Evolutionary conservation across 768 basidiomycete species (phyloP), one percentile per base, ranked within the genome.

Genomic region (Leccinum arenicola): DNA sequence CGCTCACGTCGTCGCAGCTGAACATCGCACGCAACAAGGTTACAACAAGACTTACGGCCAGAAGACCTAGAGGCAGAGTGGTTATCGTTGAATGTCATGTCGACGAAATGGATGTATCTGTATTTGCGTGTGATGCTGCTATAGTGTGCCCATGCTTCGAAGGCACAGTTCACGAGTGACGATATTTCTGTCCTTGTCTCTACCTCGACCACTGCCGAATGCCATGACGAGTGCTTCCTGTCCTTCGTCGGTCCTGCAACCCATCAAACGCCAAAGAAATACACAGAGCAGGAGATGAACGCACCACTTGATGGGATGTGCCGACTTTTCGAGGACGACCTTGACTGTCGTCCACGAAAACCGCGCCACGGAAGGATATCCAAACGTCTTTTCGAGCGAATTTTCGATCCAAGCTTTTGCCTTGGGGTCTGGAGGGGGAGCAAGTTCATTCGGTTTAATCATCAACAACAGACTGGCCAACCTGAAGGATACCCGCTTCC

Each of bases 341-440:
- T 94, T 95, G 61, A 95, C 86, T 0, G 97, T 97, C 3, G 91
- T 86, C 97, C 97, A 99, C 2, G 91, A 94, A 75, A 98, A 98
- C 17, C 97, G 85, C 3, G 86, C 95, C 40, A 98, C 74, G 17
- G 85, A 88, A 0, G 96, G 96, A 67, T 85, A 96, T 5, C 97
- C 97, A 69, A 99, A 99, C 2, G 93, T 88, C 2, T 88, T 89
- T 56, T 98, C 88, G 12, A 98, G 67, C 0, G 88, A 81, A 1
- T 77, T 70, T 63, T 82, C 83, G 12, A 99, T 77, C 92, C 93
- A 98, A 1, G 84, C 84, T 66, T 94, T 84, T 1, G 97, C 98
- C 65, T 89, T 93, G 0, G 97, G 96, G 75, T 99, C 96, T 91
- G 64, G 12, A 54, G 19, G n/a, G 21, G 36, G 35, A 50, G 35